These are phyloP conservation scores for Daldinia childiae DNA, from an alignment of 495 filamentous ascomycete genomes.

Conservation along the genomic window DNA sequence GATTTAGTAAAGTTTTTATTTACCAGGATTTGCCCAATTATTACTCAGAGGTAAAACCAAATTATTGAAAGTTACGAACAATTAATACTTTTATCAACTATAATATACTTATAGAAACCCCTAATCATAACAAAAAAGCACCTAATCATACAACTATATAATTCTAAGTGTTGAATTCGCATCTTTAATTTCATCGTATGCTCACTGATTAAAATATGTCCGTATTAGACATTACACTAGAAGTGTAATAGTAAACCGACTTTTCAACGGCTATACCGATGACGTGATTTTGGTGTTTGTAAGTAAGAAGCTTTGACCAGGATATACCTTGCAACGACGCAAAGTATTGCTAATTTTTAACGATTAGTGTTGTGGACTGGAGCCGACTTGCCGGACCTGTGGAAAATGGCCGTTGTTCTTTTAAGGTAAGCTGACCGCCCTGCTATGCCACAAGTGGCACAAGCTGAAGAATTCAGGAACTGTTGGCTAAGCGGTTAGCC, in stretches of 20 bases:
- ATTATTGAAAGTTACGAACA: too few relatives aligned
- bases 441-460: background rate
- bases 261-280: background rate
- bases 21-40: too few relatives aligned
- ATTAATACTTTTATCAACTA: too few relatives aligned
- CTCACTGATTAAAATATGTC: too few relatives aligned
- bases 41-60: too few relatives aligned
- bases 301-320: background rate
- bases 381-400: background rate
- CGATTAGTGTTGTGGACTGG: background rate
- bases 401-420: background rate
- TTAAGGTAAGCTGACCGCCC: background rate
- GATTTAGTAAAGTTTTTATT: too few relatives aligned
- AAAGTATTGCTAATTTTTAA: constrained; percentile 3
- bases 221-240: too few relatives aligned
- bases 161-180: too few relatives aligned
- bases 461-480: background rate
- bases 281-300: background rate
- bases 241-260: background rate
- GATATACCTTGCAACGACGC: background rate
- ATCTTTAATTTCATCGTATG: too few relatives aligned
- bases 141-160: too few relatives aligned
- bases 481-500: background rate
- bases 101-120: too few relatives aligned
- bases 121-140: too few relatives aligned